Evolutionary conservation across 2,329 filamentous ascomycete species (phyloP).

Genomic region (Myriosclerotinia duriaeana): DNA sequence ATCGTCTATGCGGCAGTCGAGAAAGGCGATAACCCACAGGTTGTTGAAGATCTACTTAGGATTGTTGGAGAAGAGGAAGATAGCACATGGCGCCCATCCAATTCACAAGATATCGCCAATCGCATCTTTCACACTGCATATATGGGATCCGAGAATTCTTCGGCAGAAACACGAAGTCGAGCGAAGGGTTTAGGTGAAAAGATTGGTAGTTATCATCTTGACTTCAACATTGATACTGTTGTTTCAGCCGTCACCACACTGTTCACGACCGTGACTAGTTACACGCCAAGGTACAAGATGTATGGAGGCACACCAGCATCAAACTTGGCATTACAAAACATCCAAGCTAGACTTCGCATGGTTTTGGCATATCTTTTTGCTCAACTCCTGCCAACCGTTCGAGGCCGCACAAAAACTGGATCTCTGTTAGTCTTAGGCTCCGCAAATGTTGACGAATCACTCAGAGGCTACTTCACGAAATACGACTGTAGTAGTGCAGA

Average conservation of each 20-base stretch:
- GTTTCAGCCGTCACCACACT: slow-evolving; percentile 42
- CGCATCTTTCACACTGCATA: slow-evolving; percentile 57
- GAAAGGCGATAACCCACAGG: slow-evolving; percentile 50
- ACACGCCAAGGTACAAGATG: slow-evolving; percentile 59
- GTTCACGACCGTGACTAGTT: slow-evolving; percentile 57
- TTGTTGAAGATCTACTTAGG: slow-evolving; percentile 51
- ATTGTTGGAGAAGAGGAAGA: slow-evolving; percentile 51
- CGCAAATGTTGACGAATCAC: slow-evolving; percentile 61
- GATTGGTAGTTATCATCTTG: slow-evolving; percentile 71
- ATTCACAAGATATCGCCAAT: slow-evolving; percentile 56
- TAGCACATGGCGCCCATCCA: slow-evolving; percentile 44
- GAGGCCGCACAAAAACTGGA: slow-evolving; percentile 49
- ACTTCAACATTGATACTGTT: slow-evolving; percentile 53
- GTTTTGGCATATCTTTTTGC: slow-evolving; percentile 61
- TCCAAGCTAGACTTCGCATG: slow-evolving; percentile 64
- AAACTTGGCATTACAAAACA: slow-evolving; percentile 63
- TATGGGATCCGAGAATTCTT: slow-evolving; percentile 36
- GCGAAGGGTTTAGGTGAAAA: slow-evolving; percentile 59
- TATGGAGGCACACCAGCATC: slow-evolving; percentile 51
- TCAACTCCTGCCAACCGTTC: slow-evolving; percentile 60
- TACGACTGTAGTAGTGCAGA: slow-evolving; percentile 41
- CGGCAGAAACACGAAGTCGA: slow-evolving; percentile 57
- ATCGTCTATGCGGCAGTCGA: slow-evolving; percentile 55
- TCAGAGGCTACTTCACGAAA: slow-evolving; percentile 64
- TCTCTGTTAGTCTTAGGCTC: slow-evolving; percentile 66